Conservation (phyloP, 148 eudicot genomes). For the Fagopyrum tataricum region DNA sequence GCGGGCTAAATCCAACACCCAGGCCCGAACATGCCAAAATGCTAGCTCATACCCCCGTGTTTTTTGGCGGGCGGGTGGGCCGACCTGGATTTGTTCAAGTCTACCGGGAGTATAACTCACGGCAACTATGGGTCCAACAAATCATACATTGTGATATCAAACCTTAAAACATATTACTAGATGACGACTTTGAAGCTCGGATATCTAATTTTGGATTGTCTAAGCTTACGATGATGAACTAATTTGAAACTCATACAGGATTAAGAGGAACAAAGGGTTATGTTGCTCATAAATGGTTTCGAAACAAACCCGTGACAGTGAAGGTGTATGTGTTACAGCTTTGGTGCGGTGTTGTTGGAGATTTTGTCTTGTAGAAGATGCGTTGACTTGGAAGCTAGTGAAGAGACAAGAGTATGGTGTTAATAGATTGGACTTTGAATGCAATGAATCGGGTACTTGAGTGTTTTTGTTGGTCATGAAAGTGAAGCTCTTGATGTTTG, state of each 20-base stretch:
- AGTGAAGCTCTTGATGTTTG: constrained; percentile 26
- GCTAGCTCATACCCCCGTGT: no score
- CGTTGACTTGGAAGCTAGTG: not conserved
- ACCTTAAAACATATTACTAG: constrained; percentile 27
- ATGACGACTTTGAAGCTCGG: constrained; percentile 18
- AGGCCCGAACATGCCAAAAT: no score
- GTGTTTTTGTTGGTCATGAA: constrained; percentile 37
- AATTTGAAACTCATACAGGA: constrained; percentile 17
- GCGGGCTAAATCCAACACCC: no score
- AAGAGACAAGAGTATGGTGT: constrained; percentile 22
- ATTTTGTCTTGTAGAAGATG: constrained; percentile 25
- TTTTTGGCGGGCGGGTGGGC: no score
- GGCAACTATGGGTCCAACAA: constrained; percentile 18
- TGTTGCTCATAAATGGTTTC: constrained; percentile 33
- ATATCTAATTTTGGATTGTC: constrained; percentile 33
- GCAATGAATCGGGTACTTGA: constrained; percentile 41
- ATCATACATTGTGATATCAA: constrained; percentile 33
- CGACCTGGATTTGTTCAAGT: no score
- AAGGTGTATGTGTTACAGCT: constrained; percentile 31
- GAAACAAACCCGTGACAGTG: constrained; percentile 18
- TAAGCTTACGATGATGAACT: constrained; percentile 23
- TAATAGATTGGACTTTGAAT: constrained; percentile 51
- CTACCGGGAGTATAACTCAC: no score
- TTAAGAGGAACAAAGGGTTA: constrained; percentile 34
- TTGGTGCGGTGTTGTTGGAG: constrained; percentile 29